These are phyloP conservation scores for Cytospora piceae DNA, from an alignment of 2,329 filamentous ascomycete genomes.

Conservation along the genomic window DNA sequence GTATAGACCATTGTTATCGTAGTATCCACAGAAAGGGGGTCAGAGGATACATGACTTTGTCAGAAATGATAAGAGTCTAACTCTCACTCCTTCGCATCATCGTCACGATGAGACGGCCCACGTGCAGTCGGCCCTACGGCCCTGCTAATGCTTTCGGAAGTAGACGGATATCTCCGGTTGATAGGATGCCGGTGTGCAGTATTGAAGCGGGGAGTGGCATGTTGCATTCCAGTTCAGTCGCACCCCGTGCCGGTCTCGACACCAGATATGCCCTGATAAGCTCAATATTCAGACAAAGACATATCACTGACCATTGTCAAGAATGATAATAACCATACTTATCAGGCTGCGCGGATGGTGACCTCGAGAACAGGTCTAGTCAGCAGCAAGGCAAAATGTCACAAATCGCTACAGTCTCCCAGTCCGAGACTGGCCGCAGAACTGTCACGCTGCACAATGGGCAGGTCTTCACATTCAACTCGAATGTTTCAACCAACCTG, in stretches of 20 bases:
- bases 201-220: background rate
- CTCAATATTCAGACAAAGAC: background rate
- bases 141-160: background rate
- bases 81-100: too few species aligned
- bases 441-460: conserved; percentile 35
- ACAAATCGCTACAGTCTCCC: conserved; percentile 16
- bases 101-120: too few species aligned
- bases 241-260: background rate
- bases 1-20: background rate
- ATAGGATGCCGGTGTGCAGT: background rate
- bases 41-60: too few species aligned
- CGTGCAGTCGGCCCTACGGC: background rate
- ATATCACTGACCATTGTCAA: too few species aligned
- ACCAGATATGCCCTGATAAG: too few species aligned
- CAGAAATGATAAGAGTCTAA: background rate
- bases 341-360: background rate
- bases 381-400: conserved; percentile 25
- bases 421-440: conserved; percentile 2
- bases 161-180: background rate
- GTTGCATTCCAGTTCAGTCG: background rate
- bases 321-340: background rate
- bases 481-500: conserved; percentile 34
- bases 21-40: background rate
- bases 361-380: background rate
- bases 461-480: conserved; percentile 34